Evolutionary conservation across 352 stramenopile genomes (phyloP).

Genomic region (Globisporangium spinosum): DNA sequence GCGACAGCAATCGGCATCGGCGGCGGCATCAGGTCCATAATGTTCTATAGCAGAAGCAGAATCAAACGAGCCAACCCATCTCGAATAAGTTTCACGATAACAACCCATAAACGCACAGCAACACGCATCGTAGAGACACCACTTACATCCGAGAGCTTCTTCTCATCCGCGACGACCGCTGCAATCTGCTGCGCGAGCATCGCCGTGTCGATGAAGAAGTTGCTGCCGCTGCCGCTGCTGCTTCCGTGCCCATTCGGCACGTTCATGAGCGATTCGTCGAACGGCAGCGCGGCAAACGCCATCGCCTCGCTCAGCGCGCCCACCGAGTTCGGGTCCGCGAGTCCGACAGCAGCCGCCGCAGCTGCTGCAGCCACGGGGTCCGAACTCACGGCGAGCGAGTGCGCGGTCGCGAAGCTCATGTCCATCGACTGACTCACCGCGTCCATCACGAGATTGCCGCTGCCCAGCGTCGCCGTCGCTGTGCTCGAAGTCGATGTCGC

Average conservation of each 20-base stretch:
- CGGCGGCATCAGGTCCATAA: constrained; percentile 73
- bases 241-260: constrained; percentile 3
- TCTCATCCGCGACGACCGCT: constrained; percentile 63
- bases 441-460: not conserved
- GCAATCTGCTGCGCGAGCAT: constrained; percentile 58
- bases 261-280: constrained; percentile 56
- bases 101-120: not conserved
- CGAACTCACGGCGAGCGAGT: constrained; percentile 14
- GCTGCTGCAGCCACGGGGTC: constrained; percentile 16
- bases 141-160: constrained; percentile 74
- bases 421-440: constrained; percentile 12
- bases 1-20: constrained; percentile 21
- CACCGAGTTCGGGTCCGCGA: constrained; percentile 16
- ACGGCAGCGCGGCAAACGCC: constrained; percentile 34
- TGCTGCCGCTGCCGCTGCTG: constrained; percentile 21
- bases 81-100: constrained; percentile 3
- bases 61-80: not conserved
- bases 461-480: constrained; percentile 8
- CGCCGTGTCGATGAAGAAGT: constrained; percentile 66
- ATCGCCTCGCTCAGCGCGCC: constrained; percentile 13
- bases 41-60: constrained; percentile 40
- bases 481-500: not conserved
- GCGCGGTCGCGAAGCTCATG: constrained; percentile 13
- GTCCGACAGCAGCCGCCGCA: constrained; percentile 14
- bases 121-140: not conserved